phyloP scores from a whole-genome alignment of 257 asterid genomes.

The Nicotiana benthamiana region DNA sequence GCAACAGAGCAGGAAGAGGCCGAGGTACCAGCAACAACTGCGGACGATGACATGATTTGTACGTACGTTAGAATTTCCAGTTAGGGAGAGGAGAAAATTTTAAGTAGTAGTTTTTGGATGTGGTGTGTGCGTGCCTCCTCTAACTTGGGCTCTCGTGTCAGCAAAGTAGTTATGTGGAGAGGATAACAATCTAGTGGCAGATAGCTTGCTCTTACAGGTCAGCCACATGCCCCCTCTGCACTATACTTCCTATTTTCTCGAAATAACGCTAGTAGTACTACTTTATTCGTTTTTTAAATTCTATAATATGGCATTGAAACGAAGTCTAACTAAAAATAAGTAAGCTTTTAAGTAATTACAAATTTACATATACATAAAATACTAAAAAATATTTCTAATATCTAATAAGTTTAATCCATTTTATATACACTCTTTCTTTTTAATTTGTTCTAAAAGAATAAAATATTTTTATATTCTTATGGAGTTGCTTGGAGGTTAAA shows the following conservation, averaged over 20 bases:
- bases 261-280: too few relatives aligned
- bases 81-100: background rate
- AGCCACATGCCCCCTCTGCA: constrained; percentile 1
- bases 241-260: background rate
- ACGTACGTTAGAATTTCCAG: background rate
- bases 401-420: too few relatives aligned
- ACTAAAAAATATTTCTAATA: too few relatives aligned
- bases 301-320: too few relatives aligned
- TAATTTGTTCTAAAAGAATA: too few relatives aligned
- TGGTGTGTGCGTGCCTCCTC: background rate
- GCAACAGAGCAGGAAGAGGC: constrained; percentile 50
- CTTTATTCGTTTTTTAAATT: too few relatives aligned
- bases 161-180: background rate
- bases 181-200: constrained; percentile 13
- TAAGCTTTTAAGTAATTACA: too few relatives aligned
- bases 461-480: too few relatives aligned
- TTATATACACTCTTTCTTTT: too few relatives aligned
- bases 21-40: constrained; percentile 57
- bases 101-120: background rate
- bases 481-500: too few relatives aligned
- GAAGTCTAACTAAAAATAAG: too few relatives aligned
- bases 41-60: constrained; percentile 35
- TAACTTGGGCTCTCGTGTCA: background rate
- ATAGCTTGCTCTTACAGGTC: background rate
- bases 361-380: too few relatives aligned